These are phyloP conservation scores for Boletellus sp. DNA, from an alignment of 768 basidiomycete species.

Conservation along the genomic window DNA sequence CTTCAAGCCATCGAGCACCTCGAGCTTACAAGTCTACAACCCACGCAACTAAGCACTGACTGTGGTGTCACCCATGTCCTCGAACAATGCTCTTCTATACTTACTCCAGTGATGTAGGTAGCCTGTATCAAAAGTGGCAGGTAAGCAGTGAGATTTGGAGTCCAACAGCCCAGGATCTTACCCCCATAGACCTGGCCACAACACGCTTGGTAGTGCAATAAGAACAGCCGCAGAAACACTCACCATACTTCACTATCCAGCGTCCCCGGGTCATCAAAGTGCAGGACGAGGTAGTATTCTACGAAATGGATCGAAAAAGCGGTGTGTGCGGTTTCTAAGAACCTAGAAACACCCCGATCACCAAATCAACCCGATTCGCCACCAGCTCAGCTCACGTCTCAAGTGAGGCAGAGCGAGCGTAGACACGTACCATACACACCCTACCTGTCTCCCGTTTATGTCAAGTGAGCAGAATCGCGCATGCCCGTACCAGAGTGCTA, in stretches of 20 bases:
- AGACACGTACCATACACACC: constrained; percentile 8
- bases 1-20: not conserved
- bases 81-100: not conserved
- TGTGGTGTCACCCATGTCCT: not conserved
- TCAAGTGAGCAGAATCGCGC: not conserved
- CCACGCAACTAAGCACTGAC: constrained; percentile 1
- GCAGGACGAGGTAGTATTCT: constrained; percentile 14
- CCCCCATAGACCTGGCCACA: constrained; percentile 9
- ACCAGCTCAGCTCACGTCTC: too few species aligned
- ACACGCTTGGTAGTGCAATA: not conserved
- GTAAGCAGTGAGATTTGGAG: not conserved
- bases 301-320: constrained; percentile 13
- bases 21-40: constrained; percentile 3
- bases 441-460: constrained; percentile 4
- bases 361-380: too few species aligned
- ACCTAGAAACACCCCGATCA: not conserved
- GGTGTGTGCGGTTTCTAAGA: constrained; percentile 13
- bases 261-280: constrained; percentile 3
- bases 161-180: not conserved
- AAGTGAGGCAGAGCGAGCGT: not conserved
- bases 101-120: constrained; percentile 8
- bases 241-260: constrained; percentile 12
- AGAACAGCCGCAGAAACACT: not conserved
- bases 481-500: not conserved
- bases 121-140: not conserved